Base-by-base conservation (phyloP, 2,329 filamentous ascomycete species). In the Ophiosphaerella narmari region DNA sequence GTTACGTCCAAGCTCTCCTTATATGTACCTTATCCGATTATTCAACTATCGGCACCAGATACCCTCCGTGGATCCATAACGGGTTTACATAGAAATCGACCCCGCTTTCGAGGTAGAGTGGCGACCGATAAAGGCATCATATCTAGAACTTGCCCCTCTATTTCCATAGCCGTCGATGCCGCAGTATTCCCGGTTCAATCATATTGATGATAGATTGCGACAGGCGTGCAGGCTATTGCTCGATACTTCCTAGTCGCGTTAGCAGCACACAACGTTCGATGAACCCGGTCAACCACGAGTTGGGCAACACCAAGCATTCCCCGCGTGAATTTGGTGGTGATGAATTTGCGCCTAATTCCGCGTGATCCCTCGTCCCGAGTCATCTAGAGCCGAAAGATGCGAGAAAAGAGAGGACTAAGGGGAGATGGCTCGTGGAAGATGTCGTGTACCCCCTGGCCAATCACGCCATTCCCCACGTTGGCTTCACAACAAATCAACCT, bases 401-500 rank as follows among this genome's bases (percentile, higher is more conserved):
- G 37, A 13, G 34, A 24, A 39, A 50, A 50, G 50, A 24, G 40
- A 46, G 33, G 39, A 45, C 37, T 33, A 39, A 47, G 41, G 43
- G 11, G n/a, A 33, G 14, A 23, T 46, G 41, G 46, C 50, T 55
- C 48, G 48, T 39, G 36, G 56, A 53, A 41, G 33, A 66, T 69
- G 67, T 69, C 59, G 67, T 60, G 54, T 63, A 44, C 24, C 43
- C 39, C 61, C 59, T 49, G 48, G 61, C 65, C 63, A 66, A 70
- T 71, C 61, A 69, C 68, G 68, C 67, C 64, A 71, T 70, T 35
- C 41, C 18, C 52, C 49, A 46, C 56, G 57, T 46, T 52, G 59
- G 34, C 32, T 24, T 21, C 14, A 39, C 16, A 21, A 48, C 66
- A 56, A 66, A 67, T 65, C 59, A 67, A 21, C 53, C 51, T 47